Evolutionary conservation across 768 basidiomycete genomes (phyloP), one percentile per base, ranked within the genome.

Genomic region (Trametes sanguinea): DNA sequence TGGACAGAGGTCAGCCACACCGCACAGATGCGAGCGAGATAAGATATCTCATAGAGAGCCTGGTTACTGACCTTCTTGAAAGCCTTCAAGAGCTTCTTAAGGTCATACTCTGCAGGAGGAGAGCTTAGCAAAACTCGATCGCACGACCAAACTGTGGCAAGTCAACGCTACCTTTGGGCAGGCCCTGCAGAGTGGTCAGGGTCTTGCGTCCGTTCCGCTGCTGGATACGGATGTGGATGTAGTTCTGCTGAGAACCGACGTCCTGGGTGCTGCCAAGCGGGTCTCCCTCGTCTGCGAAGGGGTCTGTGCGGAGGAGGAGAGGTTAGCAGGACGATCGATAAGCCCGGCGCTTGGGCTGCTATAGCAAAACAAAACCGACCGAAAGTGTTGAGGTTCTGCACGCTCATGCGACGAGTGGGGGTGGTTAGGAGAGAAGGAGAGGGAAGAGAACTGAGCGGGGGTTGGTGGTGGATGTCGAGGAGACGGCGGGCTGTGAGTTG

Each of bases 151-250:
- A 56, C n/a, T 10, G 47, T 7, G 33, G 32, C 54, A 35, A 86
- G 22, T 22, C 22, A 22, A 22, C 22, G 22, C 66, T 66, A 92
- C 92, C 86, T 77, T 90, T 94, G 57, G 93, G 92, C 67, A 99
- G 77, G 64, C 97, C 97, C 77, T 98, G 95, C 68, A 98, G 82
- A 61, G 95, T 99, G 44, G 97, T 99, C 81, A 98, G 78, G 64
- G 95, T 97, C 84, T 99, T 99, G 72, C 97, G 85, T 65, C 97
- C 97, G 85, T 98, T 99, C 73, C 97, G 86, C 78, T 99, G 97
- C 77, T 99, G 97, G 71, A 99, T 92, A 81, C 97, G 94, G 73
- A 96, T 92, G 76, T 95, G 94, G 75, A 95, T 91, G 76, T 93
- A 89, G 74, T 92, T 86, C 71, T 85, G 78, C 75, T 87, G 86